phyloP scores from a whole-genome alignment of 805 yeast species.

The Candida gorgasii region DNA sequence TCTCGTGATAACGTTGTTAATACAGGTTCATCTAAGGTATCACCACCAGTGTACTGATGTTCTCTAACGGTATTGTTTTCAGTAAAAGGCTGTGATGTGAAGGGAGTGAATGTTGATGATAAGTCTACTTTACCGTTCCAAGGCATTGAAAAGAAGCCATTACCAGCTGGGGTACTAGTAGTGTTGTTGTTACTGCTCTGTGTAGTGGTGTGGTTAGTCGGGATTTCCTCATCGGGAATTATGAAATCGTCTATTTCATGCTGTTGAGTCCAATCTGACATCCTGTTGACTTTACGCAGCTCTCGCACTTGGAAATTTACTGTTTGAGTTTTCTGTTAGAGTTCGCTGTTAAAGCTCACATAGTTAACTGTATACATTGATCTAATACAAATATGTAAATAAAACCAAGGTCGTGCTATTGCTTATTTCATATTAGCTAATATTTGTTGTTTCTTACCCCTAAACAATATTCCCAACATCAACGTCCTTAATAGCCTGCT shows the following conservation, averaged over 20 bases:
- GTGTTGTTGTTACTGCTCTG: not conserved
- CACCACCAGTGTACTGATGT: slow-evolving; percentile 64
- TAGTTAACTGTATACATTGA: no score
- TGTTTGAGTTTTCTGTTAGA: no score
- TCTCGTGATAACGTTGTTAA: slow-evolving; percentile 50
- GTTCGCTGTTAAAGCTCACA: no score
- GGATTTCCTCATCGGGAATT: slow-evolving; percentile 36
- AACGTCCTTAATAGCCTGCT: slow-evolving; percentile 12
- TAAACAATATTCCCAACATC: slow-evolving; percentile 1
- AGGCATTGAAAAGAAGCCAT: slow-evolving; percentile 6
- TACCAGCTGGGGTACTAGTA: not conserved
- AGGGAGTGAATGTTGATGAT: slow-evolving; percentile 36
- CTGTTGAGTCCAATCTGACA: slow-evolving; percentile 13
- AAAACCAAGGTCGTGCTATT: no score
- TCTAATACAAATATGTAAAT: no score
- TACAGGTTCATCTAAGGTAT: slow-evolving; percentile 73
- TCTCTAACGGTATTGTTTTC: slow-evolving; percentile 36
- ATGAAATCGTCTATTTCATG: slow-evolving; percentile 30
- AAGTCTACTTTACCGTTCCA: slow-evolving; percentile 27
- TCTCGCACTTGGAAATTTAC: no score
- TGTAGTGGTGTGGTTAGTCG: not conserved
- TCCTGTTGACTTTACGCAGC: no score
- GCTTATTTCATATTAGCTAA: no score
- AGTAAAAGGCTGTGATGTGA: slow-evolving; percentile 22
- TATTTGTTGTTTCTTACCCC: no score